phyloP scores from a whole-genome alignment of 306 rosid genomes.

The Ammopiptanthus mongolicus region DNA sequence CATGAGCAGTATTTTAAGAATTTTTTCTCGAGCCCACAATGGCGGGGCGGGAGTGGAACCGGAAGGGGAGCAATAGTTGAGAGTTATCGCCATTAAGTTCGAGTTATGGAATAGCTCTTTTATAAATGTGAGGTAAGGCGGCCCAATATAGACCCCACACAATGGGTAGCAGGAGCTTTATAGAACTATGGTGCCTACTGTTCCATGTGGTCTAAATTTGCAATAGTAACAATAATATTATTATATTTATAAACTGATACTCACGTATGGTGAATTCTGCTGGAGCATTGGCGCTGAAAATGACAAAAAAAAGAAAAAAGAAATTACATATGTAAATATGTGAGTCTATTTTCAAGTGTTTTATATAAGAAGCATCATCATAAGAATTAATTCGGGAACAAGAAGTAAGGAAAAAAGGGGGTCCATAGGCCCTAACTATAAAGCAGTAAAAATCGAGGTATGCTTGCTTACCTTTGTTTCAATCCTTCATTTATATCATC shows the following conservation, averaged over 20 bases:
- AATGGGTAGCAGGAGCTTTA: no score
- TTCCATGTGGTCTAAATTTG: neutral
- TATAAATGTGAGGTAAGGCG: no score
- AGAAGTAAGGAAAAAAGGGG: neutral
- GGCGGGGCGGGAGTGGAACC: no score
- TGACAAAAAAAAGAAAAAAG: neutral
- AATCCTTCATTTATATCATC: neutral
- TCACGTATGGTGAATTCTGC: slow-evolving; percentile 86
- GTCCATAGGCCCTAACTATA: neutral
- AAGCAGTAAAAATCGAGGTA: neutral
- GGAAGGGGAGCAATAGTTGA: no score
- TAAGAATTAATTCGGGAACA: neutral
- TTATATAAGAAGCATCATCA: neutral
- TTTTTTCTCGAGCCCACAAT: neutral
- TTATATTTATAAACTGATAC: slow-evolving; percentile 31
- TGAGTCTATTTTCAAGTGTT: slow-evolving; percentile 5
- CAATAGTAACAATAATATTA: neutral
- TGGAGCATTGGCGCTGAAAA: slow-evolving; percentile 65
- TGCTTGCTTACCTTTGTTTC: no score
- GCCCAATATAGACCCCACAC: no score
- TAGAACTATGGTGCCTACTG: no score
- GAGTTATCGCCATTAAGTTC: no score
- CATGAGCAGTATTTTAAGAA: neutral
- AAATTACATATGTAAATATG: neutral
- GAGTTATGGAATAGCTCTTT: no score